Base-by-base conservation (phyloP, 2,329 filamentous ascomycete genomes). In the Didymellaceae sp. region DNA sequence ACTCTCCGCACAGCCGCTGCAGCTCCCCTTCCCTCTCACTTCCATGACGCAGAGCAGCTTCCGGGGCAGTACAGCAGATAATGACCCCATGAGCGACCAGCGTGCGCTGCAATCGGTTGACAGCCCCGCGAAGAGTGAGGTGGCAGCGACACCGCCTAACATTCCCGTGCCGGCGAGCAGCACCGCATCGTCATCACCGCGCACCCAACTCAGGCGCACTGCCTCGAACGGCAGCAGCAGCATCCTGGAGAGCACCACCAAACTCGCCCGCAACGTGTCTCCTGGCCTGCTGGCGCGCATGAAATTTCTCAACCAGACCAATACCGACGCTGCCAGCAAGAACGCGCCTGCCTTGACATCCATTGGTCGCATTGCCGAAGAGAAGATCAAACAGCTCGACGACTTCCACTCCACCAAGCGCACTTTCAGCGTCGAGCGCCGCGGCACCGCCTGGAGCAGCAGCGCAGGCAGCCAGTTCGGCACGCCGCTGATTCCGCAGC, bases 371-470 rank as follows among this genome's bases (percentile, higher is more conserved):
- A 84, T 91, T 45, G 80, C 87, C 62, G 85, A 90, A 72, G 79
- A 86, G 58, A 86, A 90, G 63, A 79, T 91, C 50, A 82, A 84
- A 60, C 80, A 85, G 65, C 81, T 91, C 63, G 87, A 91, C 75
- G 78, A 83, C 59, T 82, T 84, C 52, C 86, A 89, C 68, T 53
- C 50, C 21, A 61, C 82, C 59, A 81, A 83, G 52, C 65, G 78
- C 66, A 78, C 75, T 57, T 77, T 77, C 58, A 77, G 76, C 59
- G 77, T 89, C 63, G 80, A 86, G 71, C 81, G 86, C 67, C 82
- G 86, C 65, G 87, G 87, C 68, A 84, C 85, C 66, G 82, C 87
- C 62, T 91, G 88, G 88, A 89, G 84, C 77, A 86, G 84, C 70
- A 55, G 54, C 76, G 84, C 84, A 70, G 35, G 39, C 51, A 65